Evolutionary conservation across 306 rosid genomes (phyloP).

Genomic region (Medicago lupulina): DNA sequence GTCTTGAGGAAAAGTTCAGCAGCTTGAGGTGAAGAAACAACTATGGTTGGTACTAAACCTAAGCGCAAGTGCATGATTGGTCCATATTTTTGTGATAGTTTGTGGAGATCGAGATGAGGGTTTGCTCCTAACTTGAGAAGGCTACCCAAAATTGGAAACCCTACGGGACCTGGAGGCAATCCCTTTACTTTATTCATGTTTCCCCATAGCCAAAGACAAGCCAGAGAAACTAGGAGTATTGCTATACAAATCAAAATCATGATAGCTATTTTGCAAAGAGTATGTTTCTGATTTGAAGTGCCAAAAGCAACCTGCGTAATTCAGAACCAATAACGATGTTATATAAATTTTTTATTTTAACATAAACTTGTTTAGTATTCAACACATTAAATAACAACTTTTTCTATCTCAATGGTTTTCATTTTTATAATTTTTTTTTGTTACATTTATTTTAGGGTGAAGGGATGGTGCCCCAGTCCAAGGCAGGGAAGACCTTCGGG

Average conservation of each 20-base stretch:
- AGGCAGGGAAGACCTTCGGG: too few species aligned
- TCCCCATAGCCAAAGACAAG: slow-evolving; percentile 46
- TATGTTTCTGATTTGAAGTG: too few species aligned
- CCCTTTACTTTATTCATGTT: slow-evolving; percentile 35
- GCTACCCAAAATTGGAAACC: slow-evolving; percentile 67
- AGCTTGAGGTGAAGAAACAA: slow-evolving; percentile 75
- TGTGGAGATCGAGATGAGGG: slow-evolving; percentile 58
- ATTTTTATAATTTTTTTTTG: too few species aligned
- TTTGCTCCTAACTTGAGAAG: slow-evolving; percentile 58
- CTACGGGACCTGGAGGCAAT: slow-evolving; percentile 78
- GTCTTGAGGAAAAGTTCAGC: slow-evolving; percentile 74
- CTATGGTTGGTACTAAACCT: slow-evolving; percentile 59
- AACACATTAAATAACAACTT: too few species aligned
- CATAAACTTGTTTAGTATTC: too few species aligned
- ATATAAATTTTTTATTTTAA: too few species aligned
- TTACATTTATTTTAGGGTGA: too few species aligned
- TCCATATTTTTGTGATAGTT: slow-evolving; percentile 63
- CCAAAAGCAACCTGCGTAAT: too few species aligned
- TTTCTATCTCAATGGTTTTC: too few species aligned
- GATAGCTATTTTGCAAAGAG: background rate
- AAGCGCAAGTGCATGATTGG: slow-evolving; percentile 64
- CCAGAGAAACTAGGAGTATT: slow-evolving; percentile 42
- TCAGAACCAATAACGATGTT: too few species aligned
- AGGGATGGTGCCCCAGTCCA: too few species aligned
- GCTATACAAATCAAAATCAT: slow-evolving; percentile 43